Base-by-base conservation (phyloP, 192 early-diverging fungal genomes). In the Haplosporangium gracile region DNA sequence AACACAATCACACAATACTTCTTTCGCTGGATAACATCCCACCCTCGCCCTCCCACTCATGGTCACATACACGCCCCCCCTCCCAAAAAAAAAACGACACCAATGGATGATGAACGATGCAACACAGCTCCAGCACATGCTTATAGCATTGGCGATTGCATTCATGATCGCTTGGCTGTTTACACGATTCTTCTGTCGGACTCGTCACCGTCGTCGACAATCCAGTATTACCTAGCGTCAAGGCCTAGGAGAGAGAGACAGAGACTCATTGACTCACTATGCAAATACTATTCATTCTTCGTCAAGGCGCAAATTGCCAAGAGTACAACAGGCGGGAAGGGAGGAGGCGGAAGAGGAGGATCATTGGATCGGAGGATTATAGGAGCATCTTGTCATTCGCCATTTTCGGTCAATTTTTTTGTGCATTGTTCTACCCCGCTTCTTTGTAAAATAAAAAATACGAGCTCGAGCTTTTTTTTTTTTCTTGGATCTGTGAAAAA, bases 111-210 rank as follows among this genome's bases (percentile, higher is more conserved):
- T 57, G 55, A n/a, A n/a, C 6, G 20, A 55, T 55, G 16, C 51
- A 4, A 26, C 18, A 70, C 29, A 74, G 32, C 32, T 74, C 11
- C 22, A 75, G 8, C 53, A 57, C 36, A 55, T 60, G 7, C 42
- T 75, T 18, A 47, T 75, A 22, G 51, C 26, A 38, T 36, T 57
- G 32, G 76, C 47, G 16, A 11, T 45, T 43, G 24, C 39, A 10
- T 78, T 69, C 29, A 43, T 70, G 45, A 45, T 68, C 9, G 68
- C 43, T 9, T 78, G 76, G 76, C 15, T 78, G 36, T 78, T 70
- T 34, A 36, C 68, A 20, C 42, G 76, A 51, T 70, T 45, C 68
- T 51, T 18, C 76, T 69, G 34, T 51, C 29, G 47, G 2, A 39
- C 26, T 20, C 72, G 72, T 32, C 38, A 9, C 8, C 47, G 43